A percentile compares a stretch with the other conserved stretches of the same genome.
Conservation (phyloP, 176 grass and related monocot species). For the Oryza rufipogon region DNA sequence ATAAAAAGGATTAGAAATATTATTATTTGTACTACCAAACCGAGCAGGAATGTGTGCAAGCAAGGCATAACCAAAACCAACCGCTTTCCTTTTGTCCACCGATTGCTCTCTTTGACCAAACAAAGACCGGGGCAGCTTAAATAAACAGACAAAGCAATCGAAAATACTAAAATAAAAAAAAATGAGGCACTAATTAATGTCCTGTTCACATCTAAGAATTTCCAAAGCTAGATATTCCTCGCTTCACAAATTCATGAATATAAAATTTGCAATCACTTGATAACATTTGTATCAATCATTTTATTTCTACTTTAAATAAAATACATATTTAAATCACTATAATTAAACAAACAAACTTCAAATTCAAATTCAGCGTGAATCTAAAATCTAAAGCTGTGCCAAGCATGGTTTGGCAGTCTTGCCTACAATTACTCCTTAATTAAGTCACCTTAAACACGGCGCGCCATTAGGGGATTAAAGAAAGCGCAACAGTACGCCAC, state of each 20-base stretch:
- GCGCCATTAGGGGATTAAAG: constrained; percentile 3
- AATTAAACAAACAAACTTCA: too few species aligned
- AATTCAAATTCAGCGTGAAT: too few species aligned
- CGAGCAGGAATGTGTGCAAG: not conserved
- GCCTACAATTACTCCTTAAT: not conserved
- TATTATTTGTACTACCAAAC: not conserved
- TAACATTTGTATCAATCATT: too few species aligned
- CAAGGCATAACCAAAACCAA: not conserved
- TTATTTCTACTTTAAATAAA: too few species aligned
- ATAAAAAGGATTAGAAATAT: not conserved
- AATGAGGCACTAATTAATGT: not conserved
- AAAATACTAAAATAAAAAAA: not conserved
- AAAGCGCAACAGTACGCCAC: constrained; percentile 29
- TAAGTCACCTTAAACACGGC: constrained; percentile 9
- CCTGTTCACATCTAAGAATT: too few species aligned
- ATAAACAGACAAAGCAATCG: constrained; percentile 10
- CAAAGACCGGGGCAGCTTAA: constrained; percentile 22
- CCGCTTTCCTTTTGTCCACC: not conserved
- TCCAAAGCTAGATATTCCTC: too few species aligned
- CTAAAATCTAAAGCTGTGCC: too few species aligned
- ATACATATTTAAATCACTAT: too few species aligned
- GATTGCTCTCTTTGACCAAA: constrained; percentile 44
- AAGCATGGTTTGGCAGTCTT: too few species aligned
- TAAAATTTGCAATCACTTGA: too few species aligned
- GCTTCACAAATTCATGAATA: too few species aligned